Conservation (phyloP, 805 yeast species). For the Hanseniaspora singularis region DNA sequence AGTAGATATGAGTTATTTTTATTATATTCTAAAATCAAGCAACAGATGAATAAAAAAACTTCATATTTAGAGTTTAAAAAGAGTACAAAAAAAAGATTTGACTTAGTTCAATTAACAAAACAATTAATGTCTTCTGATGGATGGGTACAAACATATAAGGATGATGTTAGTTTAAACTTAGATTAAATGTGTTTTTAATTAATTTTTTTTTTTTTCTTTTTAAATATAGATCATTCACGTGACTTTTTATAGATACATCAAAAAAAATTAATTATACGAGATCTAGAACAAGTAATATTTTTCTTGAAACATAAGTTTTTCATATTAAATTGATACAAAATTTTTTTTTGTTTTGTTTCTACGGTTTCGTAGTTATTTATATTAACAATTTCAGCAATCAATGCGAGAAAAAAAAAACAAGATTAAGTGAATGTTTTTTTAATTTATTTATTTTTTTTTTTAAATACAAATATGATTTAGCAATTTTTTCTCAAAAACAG, state of each 20-base stretch:
- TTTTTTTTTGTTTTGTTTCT: neutral
- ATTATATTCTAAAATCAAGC: neutral
- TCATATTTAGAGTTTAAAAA: slow-evolving; percentile 29
- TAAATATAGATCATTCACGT: neutral
- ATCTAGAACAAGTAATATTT: too few species aligned
- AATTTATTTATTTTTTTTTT: too few species aligned
- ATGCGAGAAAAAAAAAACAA: too few species aligned
- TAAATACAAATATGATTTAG: too few species aligned
- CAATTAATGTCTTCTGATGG: slow-evolving; percentile 28
- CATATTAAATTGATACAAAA: too few species aligned
- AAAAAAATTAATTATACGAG: too few species aligned
- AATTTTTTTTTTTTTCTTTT: neutral
- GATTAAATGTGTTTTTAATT: neutral
- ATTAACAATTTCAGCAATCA: too few species aligned
- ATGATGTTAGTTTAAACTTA: slow-evolving; percentile 29
- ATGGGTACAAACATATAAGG: slow-evolving; percentile 38
- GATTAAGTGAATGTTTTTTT: too few species aligned
- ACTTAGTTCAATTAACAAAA: slow-evolving; percentile 26
- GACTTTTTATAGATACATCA: too few species aligned
- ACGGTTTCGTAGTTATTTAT: too few species aligned
- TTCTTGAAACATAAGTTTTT: too few species aligned
- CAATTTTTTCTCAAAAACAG: too few species aligned
- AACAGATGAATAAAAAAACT: slow-evolving; percentile 7
- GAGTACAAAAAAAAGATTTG: slow-evolving; percentile 23
- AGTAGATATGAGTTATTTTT: slow-evolving; percentile 19